These are phyloP conservation scores for Lichtheimia corymbifera DNA, from an alignment of 371 early-diverging fungal genomes.

Conservation along the genomic window DNA sequence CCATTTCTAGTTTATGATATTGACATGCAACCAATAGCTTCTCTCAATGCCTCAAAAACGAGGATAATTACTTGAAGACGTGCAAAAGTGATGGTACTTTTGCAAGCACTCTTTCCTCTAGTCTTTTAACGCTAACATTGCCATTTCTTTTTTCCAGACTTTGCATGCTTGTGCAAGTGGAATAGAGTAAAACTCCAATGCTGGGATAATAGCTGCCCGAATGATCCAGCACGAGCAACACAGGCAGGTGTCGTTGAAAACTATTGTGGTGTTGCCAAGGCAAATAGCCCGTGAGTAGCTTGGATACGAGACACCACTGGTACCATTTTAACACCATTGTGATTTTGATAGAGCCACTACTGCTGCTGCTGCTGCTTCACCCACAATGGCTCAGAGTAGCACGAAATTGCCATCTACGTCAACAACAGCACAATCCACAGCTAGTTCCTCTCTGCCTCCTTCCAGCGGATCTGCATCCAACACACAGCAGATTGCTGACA, in stretches of 20 bases:
- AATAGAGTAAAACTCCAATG: slow-evolving; percentile 8
- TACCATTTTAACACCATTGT: background rate
- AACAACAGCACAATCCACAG: background rate
- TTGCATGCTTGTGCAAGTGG: slow-evolving; percentile 14
- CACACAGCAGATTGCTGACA: no score
- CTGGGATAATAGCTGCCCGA: slow-evolving; percentile 14
- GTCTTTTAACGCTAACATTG: no score
- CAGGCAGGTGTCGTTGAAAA: slow-evolving; percentile 4
- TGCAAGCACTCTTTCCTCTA: no score
- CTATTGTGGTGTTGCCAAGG: slow-evolving; percentile 3
- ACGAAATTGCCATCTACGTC: background rate
- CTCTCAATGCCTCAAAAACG: slow-evolving; percentile 4
- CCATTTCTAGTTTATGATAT: background rate
- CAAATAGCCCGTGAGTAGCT: slow-evolving; percentile 1
- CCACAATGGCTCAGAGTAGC: background rate
- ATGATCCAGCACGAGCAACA: slow-evolving; percentile 2
- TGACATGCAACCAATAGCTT: background rate
- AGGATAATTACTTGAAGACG: slow-evolving; percentile 5
- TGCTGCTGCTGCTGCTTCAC: background rate
- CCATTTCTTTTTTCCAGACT: background rate
- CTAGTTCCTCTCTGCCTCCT: background rate
- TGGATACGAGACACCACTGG: no score
- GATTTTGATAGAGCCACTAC: background rate
- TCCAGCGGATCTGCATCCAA: no score
- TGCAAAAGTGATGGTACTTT: slow-evolving; percentile 10